These are phyloP conservation scores for Gossypium sturtianum DNA, from an alignment of 345 rosid genomes.

Conservation along the genomic window DNA sequence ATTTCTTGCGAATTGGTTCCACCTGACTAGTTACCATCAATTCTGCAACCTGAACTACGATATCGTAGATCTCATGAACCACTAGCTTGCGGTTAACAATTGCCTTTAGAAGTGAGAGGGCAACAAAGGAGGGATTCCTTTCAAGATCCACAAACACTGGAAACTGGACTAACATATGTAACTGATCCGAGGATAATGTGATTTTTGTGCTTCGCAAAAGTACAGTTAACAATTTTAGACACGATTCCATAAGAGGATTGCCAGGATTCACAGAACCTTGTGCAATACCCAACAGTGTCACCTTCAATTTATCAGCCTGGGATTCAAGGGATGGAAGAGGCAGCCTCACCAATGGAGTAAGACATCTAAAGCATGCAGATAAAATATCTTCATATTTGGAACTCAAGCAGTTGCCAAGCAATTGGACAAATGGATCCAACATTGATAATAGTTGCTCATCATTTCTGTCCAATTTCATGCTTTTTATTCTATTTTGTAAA, in stretches of 20 bases:
- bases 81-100: conserved; percentile 69
- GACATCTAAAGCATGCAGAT: conserved; percentile 69
- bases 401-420: conserved; percentile 68
- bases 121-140: conserved; percentile 55
- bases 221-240: conserved; percentile 71
- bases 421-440: conserved; percentile 80
- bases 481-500: conserved; percentile 53
- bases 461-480: conserved; percentile 36
- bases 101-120: conserved; percentile 74
- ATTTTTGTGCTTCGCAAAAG: conserved; percentile 55
- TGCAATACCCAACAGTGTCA: conserved; percentile 59
- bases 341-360: conserved; percentile 60
- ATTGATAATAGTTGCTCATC: conserved; percentile 42
- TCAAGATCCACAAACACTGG: conserved; percentile 85
- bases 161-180: conserved; percentile 59
- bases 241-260: conserved; percentile 68
- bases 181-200: conserved; percentile 66
- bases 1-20: conserved; percentile 65
- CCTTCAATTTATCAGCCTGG: conserved; percentile 72
- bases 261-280: conserved; percentile 46
- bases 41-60: conserved; percentile 53
- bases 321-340: conserved; percentile 71
- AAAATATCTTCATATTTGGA: conserved; percentile 80
- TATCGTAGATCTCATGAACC: conserved; percentile 83
- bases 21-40: conserved; percentile 81